Evolutionary conservation across 2,329 filamentous ascomycete genomes (phyloP).

Genomic region (Sordariomycetes sp.): DNA sequence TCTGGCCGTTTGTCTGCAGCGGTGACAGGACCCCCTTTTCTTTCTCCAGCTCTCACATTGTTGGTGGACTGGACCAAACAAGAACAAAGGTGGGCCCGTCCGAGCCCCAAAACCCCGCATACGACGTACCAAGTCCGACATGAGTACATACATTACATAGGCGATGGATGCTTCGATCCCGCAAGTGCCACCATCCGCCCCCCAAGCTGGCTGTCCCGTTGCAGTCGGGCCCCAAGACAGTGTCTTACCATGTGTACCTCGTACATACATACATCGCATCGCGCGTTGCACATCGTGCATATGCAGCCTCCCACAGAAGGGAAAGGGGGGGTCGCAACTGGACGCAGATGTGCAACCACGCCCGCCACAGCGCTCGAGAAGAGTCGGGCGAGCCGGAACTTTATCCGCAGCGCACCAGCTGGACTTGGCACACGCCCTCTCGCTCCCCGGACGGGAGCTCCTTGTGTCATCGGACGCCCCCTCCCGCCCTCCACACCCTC

Average conservation of each 20-base stretch:
- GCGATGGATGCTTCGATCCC: not conserved
- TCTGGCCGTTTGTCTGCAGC: no score
- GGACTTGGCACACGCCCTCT: not conserved
- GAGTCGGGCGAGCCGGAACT: not conserved
- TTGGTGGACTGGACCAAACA: no score
- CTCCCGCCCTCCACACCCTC: not conserved
- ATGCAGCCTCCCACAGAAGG: not conserved
- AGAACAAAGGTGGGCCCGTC: no score
- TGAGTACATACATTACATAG: no score
- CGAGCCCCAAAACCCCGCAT: no score
- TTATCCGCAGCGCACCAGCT: not conserved
- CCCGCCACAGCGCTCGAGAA: not conserved
- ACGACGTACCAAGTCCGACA: no score
- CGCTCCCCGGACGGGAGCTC: not conserved
- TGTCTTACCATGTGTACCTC: not conserved
- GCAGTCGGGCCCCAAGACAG: not conserved
- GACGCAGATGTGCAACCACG: not conserved
- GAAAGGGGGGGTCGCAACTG: not conserved
- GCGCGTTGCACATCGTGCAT: not conserved
- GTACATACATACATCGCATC: not conserved
- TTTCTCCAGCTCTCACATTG: no score
- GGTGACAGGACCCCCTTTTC: no score
- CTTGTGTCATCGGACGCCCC: not conserved
- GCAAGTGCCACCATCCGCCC: not conserved
- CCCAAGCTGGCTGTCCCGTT: not conserved